These are phyloP conservation scores for Coemansia sp. DNA, from an alignment of 192 early-diverging fungal genomes.

Conservation along the genomic window DNA sequence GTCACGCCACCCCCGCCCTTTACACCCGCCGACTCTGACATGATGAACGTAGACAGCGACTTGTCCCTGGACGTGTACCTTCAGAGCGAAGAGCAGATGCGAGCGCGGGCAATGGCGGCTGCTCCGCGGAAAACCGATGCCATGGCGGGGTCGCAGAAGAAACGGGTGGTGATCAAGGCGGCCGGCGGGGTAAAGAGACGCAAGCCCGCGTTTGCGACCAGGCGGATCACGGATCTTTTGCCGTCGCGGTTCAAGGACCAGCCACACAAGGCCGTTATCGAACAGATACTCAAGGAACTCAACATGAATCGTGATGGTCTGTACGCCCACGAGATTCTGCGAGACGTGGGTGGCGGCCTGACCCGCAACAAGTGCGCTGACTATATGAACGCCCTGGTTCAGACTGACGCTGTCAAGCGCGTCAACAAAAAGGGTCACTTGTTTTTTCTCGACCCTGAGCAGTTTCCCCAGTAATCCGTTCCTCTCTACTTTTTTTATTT, in stretches of 20 bases:
- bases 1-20: slow-evolving; percentile 16
- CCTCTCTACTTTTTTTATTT: not conserved
- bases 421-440: slow-evolving; percentile 50
- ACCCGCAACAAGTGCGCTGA: slow-evolving; percentile 42
- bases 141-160: slow-evolving; percentile 10
- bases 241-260: slow-evolving; percentile 36
- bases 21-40: not conserved
- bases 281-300: slow-evolving; percentile 47
- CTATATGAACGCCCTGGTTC: slow-evolving; percentile 45
- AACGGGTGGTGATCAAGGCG: slow-evolving; percentile 40
- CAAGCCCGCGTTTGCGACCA: slow-evolving; percentile 41
- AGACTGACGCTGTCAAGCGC: slow-evolving; percentile 28
- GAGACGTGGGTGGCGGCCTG: slow-evolving; percentile 32
- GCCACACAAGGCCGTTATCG: slow-evolving; percentile 40
- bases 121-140: not conserved
- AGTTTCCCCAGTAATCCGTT: slow-evolving; percentile 22
- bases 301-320: slow-evolving; percentile 43
- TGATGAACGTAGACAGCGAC: not conserved
- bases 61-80: not conserved
- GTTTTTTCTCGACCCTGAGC: slow-evolving; percentile 48
- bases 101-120: not conserved
- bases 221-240: slow-evolving; percentile 36
- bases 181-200: slow-evolving; percentile 15
- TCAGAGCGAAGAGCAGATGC: slow-evolving; percentile 2
- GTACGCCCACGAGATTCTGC: slow-evolving; percentile 43